A percentile compares a stretch with the other conserved stretches of the same genome.
Conservation (phyloP, 2,329 filamentous ascomycete genomes). For the Diaporthe aspalathi region DNA sequence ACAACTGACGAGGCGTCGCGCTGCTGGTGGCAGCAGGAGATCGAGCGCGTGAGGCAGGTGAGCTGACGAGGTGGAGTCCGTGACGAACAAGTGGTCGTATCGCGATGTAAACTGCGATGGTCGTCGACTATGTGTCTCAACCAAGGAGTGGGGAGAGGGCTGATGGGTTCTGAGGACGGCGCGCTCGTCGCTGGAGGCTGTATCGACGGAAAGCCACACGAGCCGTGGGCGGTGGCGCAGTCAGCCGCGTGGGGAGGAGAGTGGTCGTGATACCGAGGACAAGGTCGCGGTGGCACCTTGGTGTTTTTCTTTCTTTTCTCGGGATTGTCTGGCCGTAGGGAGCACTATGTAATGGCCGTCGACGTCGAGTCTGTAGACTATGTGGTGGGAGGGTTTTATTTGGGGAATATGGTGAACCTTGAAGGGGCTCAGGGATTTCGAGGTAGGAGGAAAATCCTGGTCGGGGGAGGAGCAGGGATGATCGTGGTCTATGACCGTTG, state of each 20-base stretch:
- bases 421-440: constrained; percentile 27
- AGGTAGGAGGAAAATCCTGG: constrained; percentile 26
- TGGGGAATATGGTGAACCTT: constrained; percentile 25
- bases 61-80: not conserved
- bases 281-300: constrained; percentile 16
- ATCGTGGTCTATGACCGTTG: constrained; percentile 39
- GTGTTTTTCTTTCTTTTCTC: not conserved
- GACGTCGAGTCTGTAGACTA: constrained; percentile 1
- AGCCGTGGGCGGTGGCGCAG: constrained; percentile 24
- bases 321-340: constrained; percentile 13
- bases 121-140: not conserved
- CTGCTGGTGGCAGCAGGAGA: not conserved
- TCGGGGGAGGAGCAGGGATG: constrained; percentile 36
- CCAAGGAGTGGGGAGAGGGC: not conserved
- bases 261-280: constrained; percentile 31
- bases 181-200: not conserved
- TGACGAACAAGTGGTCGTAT: not conserved
- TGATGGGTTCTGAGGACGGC: not conserved
- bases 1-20: not conserved
- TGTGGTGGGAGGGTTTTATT: not conserved
- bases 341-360: constrained; percentile 12
- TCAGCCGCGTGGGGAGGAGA: not conserved
- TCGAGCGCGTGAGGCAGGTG: not conserved
- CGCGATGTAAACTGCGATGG: not conserved
- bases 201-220: constrained; percentile 24